Base-by-base conservation (phyloP, 768 basidiomycete genomes). In the Termitomyces sp. region DNA sequence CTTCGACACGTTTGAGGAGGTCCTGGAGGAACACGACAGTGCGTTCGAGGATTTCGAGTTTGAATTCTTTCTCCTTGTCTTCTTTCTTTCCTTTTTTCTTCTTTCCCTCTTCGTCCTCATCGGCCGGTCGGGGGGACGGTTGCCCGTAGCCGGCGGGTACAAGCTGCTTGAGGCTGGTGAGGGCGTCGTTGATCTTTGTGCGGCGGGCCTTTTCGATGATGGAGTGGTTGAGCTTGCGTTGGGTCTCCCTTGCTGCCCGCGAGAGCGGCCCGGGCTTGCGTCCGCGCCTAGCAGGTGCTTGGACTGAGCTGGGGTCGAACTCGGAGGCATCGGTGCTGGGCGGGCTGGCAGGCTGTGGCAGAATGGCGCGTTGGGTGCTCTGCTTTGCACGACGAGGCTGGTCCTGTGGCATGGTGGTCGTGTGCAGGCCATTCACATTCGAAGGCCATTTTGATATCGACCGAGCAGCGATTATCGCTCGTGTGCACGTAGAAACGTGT, bases 131-230 rank as follows among this genome's bases (percentile, higher is more conserved):
- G 6, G 21, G 45, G 2, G 50, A 37, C 51, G 25, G 55, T 46
- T 69, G 68, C 1, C 75, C 76, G 60, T 79, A 80, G 52, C 80
- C 78, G 8, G 74, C 65, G 0, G 93, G 92, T 1, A 96, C 91
- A 63, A 97, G 84, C 60, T 79, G 76, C 59, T 86, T 83, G 44
- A 98, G 72, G 2, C 86, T 83, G 2, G 86, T 79, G 5, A 98
- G 78, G 0, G 94, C 92, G 51, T 92, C 88, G 67, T 98, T 98
- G 61, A 98, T 98, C 79, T 97, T 97, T 11, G 95, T 96, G 57
- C 95, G 79, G 30, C 95, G 76, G 0, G 94, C 85, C 67, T 95
- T 91, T 73, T 98, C 95, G 67, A 98, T 98, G 59, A 94, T 84
- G 5, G 89, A 91, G 66, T 98, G 95, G 71, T 97, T 97, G 35